Conservation (phyloP, 2,329 filamentous ascomycete genomes). For the Tolypocladium cylindrosporum region DNA sequence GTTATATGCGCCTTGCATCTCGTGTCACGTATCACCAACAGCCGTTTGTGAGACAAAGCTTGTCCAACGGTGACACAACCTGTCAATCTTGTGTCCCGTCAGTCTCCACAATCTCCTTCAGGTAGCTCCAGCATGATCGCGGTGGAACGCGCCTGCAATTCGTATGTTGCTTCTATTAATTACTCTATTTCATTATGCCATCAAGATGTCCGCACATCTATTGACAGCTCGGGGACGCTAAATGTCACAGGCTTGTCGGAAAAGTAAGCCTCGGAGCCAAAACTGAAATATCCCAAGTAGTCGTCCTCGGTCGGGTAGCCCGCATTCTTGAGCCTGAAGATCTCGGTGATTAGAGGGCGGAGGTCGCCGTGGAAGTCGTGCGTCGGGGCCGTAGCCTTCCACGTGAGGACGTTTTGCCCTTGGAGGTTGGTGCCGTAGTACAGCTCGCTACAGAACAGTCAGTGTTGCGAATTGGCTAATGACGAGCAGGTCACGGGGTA, state of each 20-base stretch:
- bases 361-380: constrained; percentile 37
- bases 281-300: constrained; percentile 41
- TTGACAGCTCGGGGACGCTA: constrained; percentile 26
- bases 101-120: background rate
- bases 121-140: background rate
- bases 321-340: constrained; percentile 21
- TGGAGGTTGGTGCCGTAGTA: constrained; percentile 28
- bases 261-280: constrained; percentile 41
- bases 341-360: constrained; percentile 30
- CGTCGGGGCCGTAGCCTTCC: constrained; percentile 27
- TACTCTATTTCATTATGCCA: background rate
- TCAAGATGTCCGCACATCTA: constrained; percentile 19
- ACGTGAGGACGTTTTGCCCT: constrained; percentile 38
- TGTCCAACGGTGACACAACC: background rate
- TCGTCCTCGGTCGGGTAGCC: constrained; percentile 27
- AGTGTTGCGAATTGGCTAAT: background rate
- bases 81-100: background rate
- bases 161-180: background rate
- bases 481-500: background rate
- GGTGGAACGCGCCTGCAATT: too few relatives aligned
- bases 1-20: background rate
- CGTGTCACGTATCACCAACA: background rate
- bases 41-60: background rate
- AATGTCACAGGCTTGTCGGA: constrained; percentile 36
- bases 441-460: constrained; percentile 21